These are phyloP conservation scores for Nemophila menziesii DNA, from an alignment of 257 asterid genomes.

Conservation along the genomic window DNA sequence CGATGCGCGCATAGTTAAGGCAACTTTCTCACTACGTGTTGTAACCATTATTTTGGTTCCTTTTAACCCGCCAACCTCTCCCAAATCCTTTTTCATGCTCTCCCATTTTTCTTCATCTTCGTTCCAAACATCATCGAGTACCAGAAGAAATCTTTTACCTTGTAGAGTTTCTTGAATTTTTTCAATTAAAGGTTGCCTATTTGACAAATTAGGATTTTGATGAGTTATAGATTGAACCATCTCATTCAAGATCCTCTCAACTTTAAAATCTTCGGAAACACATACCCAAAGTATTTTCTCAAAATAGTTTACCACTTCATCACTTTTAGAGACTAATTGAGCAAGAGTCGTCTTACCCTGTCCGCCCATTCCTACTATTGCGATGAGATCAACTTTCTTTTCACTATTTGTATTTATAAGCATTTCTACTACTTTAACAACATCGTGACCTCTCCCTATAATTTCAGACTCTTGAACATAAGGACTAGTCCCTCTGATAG, in stretches of 20 bases:
- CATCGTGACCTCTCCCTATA: constrained; percentile 2
- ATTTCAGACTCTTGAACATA: background rate
- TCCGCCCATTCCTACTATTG: background rate
- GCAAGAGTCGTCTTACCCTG: constrained; percentile 3
- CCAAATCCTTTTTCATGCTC: constrained; percentile 3
- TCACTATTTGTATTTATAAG: background rate
- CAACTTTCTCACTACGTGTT: constrained; percentile 9
- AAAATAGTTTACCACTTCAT: background rate
- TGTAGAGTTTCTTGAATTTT: constrained; percentile 1
- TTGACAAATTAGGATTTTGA: background rate
- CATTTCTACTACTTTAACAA: background rate
- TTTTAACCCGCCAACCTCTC: constrained; percentile 5
- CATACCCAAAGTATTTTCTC: background rate
- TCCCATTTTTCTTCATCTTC: constrained; percentile 8
- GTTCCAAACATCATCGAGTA: constrained; percentile 20
- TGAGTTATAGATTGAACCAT: constrained; percentile 9
- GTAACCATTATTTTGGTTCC: constrained; percentile 20
- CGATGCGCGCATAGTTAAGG: background rate
- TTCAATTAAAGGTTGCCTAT: constrained; percentile 10
- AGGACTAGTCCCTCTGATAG: background rate
- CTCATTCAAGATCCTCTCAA: background rate
- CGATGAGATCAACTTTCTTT: background rate
- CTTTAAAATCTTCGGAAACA: background rate
- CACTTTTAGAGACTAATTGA: background rate
- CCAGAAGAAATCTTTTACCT: constrained; percentile 10